Evolutionary conservation across 108 stramenopile genomes (phyloP), one percentile per base, ranked within the genome.

Genomic region (Cyclotella sp.): DNA sequence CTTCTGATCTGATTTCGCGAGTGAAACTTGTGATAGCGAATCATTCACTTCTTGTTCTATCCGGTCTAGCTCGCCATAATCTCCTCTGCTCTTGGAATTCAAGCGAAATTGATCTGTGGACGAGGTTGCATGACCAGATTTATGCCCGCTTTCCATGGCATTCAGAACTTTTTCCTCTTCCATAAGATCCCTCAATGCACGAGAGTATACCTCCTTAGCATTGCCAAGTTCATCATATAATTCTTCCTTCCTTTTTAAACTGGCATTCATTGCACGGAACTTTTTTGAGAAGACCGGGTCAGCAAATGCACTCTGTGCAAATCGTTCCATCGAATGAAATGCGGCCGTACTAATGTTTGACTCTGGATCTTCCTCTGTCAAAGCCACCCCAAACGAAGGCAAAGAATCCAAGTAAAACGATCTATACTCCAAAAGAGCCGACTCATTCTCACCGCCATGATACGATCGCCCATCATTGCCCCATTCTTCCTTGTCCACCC

Each of bases 361-460:
- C 9, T 81, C 79, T 28, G 66, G 14, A 57, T 74, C 71, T 26
- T 61, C 46, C 27, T 75, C 65, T 21, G 62, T 11, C 43, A 81
- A 40, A 21, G 63, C 40, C 19, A 27, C 52, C 47, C 67, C 47
- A 76, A 85, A 89, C 27, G 77, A 75, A n/a, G 75, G 57, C 61
- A 88, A 78, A 34, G 78, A 77, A 26, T 85, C 88, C 65, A 80
- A 68, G 49, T 89, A 89, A 42, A 87, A 53, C 60, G 85, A 70
- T 45, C 64, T 75, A 68, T 89, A 87, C 64, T 89, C 85, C 40
- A 46, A 54, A 59, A 75, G 51, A 13, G 67, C 63, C 42, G 60
- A 30, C 42, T 72, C 46, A 51, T 73, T 73, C 0, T 72, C 66
- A 75, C 74, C 63, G 30, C 55, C 52, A 12, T 34, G 34, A 51